A percentile compares a stretch with the other conserved stretches of the same genome.
phyloP scores from a whole-genome alignment of 106 monocot species.

The Dendrobium officinale region DNA sequence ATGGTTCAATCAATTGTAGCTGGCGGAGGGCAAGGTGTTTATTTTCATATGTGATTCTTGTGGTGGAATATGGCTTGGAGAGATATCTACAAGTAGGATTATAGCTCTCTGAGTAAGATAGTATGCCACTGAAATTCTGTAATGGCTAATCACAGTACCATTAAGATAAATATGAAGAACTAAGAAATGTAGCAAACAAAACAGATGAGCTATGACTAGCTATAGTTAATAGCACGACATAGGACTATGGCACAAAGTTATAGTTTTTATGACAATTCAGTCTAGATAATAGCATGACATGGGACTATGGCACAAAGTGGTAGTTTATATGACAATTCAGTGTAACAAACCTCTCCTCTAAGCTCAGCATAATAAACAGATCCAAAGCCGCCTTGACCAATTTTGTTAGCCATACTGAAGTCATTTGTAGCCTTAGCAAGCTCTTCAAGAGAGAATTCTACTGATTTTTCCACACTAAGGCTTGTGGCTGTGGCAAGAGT shows the following conservation, averaged over 20 bases:
- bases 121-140: neutral
- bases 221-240: neutral
- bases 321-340: neutral
- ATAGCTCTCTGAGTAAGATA: neutral
- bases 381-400: conserved; percentile 87
- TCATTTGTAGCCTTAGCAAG: conserved; percentile 67
- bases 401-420: conserved; percentile 75
- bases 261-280: neutral
- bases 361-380: conserved; percentile 87
- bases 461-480: conserved; percentile 61
- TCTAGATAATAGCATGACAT: neutral
- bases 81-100: neutral
- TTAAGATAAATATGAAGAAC: neutral
- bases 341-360: conserved; percentile 70
- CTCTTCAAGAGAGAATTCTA: conserved; percentile 81
- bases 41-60: neutral
- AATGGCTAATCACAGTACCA: neutral
- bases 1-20: neutral
- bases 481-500: conserved; percentile 25
- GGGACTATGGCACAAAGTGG: neutral
- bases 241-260: neutral
- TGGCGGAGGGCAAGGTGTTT: neutral
- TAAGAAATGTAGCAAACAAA: neutral
- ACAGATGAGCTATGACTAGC: neutral
- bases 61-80: neutral